These are phyloP conservation scores for Ophidiomyces ophidiicola DNA, from an alignment of 2,329 filamentous ascomycete genomes.

Conservation along the genomic window DNA sequence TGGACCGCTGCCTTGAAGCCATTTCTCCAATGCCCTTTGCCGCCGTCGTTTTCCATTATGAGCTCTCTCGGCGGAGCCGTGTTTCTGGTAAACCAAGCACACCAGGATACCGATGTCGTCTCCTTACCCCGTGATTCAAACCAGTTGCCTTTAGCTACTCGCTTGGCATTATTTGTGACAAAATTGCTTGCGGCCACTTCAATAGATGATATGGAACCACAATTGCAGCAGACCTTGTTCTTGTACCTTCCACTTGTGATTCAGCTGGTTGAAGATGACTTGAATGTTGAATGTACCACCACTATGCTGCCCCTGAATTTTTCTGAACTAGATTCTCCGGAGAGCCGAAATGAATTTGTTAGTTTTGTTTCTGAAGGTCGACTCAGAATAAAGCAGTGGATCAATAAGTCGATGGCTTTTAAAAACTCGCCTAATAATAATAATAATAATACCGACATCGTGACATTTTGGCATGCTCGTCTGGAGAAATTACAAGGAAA, in stretches of 20 bases:
- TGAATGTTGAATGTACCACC: constrained; percentile 45
- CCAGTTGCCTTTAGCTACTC: constrained; percentile 59
- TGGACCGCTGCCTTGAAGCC: constrained; percentile 54
- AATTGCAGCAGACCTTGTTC: constrained; percentile 32
- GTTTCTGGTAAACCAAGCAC: constrained; percentile 43
- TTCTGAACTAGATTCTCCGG: constrained; percentile 35
- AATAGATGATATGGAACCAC: constrained; percentile 23
- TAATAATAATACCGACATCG: constrained; percentile 8
- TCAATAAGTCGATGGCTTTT: constrained; percentile 17
- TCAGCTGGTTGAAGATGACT: constrained; percentile 48
- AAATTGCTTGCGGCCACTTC: constrained; percentile 42
- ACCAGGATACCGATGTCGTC: constrained; percentile 20
- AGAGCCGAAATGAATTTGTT: constrained; percentile 42
- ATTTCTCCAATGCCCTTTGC: constrained; percentile 35
- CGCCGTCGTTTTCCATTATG: constrained; percentile 57
- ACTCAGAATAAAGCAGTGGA: constrained; percentile 35
- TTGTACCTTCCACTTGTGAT: constrained; percentile 43
- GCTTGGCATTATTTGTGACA: constrained; percentile 61
- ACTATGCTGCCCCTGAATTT: constrained; percentile 40
- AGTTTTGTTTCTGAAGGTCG: constrained; percentile 43
- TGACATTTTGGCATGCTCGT: constrained; percentile 26
- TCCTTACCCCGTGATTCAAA: constrained; percentile 48
- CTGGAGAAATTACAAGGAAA: constrained; percentile 23
- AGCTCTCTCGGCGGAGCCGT: constrained; percentile 59
- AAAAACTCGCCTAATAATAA: not conserved